Base-by-base conservation (phyloP, 352 stramenopile species). In the Pythium rishiriense region DNA sequence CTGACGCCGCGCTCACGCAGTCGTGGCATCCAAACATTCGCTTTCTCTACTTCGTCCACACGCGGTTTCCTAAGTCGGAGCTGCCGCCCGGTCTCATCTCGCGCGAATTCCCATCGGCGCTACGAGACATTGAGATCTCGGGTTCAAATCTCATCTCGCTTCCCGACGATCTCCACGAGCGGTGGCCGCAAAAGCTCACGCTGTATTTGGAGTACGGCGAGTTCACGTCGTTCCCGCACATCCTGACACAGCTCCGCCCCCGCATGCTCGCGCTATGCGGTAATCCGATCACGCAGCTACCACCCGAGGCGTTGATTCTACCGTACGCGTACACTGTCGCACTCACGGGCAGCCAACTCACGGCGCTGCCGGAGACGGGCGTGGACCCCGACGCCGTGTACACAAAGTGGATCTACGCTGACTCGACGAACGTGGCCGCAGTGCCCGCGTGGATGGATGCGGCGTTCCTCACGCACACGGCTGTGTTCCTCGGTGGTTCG, bases 391-490 rank as follows among this genome's bases (percentile, higher is more conserved):
- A 19, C 2, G n/a, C 6, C 15, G 43, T 63, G 29, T 48, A 39
- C 22, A 54, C 56, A 7, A 49, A 21, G n/a, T 63, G 26, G 26
- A 19, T 58, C 17, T 48, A 25, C 28, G 17, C 58, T n/a, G 59
- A 68, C 19, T 22, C 14, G 19, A 68, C 61, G 1, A 24, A 45
- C 3, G 35, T 68, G 8, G 19, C 43, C 24, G 21, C 46, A 35
- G 53, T 69, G 25, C 62, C 62, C 0, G 7, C 17, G 12, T 69
- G 62, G 62, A 62, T 69, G 51, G 46, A 63, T 37, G 62, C 58
- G 26, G 10, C 19, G 26, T 69, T 62, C 37, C 26, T 62, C 22
- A 4, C 12, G 31, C 15, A 29, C 14, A 51, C 31, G 35, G 29
- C n/a, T 19, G 3, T 68, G 19, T 68, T 45, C 19, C 19, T 68